Evolutionary conservation across 495 filamentous ascomycete species (phyloP).

Genomic region (Tuber microsphaerosporum): DNA sequence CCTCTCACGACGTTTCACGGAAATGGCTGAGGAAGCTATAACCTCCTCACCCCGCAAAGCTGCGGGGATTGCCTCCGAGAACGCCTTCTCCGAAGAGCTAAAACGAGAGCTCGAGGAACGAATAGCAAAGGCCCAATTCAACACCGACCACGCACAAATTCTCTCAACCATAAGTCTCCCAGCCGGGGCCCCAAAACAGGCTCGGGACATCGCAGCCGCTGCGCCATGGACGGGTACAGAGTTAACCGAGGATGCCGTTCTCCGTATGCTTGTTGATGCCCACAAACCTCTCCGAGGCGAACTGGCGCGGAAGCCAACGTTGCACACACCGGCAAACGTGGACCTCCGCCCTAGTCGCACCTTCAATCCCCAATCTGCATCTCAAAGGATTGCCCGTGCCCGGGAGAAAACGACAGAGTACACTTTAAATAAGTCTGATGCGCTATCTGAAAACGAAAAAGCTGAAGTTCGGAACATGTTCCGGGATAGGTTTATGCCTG

Average conservation of each 20-base stretch:
- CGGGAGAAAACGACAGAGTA: constrained; percentile 73
- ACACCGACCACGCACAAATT: constrained; percentile 59
- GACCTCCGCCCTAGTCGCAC: constrained; percentile 54
- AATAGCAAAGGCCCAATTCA: constrained; percentile 64
- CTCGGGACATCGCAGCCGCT: constrained; percentile 62
- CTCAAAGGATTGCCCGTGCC: constrained; percentile 59
- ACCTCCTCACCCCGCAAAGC: constrained; percentile 28
- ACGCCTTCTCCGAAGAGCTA: constrained; percentile 80
- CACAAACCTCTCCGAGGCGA: constrained; percentile 60
- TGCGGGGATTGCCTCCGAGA: constrained; percentile 60
- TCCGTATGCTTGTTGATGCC: constrained; percentile 83
- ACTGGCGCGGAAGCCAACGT: constrained; percentile 44
- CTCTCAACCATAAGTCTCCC: constrained; percentile 63
- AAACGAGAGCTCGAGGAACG: constrained; percentile 67
- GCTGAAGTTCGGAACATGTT: constrained; percentile 63
- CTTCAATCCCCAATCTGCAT: constrained; percentile 42
- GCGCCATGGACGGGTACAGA: constrained; percentile 76
- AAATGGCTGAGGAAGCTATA: constrained; percentile 36
- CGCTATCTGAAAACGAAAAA: constrained; percentile 61
- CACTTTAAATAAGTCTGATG: constrained; percentile 53
- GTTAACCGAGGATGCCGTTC: constrained; percentile 60
- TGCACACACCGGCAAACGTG: constrained; percentile 40
- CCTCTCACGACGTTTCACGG: constrained; percentile 37
- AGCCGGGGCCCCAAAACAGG: constrained; percentile 60
- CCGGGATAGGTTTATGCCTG: constrained; percentile 69